phyloP scores from a whole-genome alignment of 305 asterid genomes.

The Solanum hybrid region DNA sequence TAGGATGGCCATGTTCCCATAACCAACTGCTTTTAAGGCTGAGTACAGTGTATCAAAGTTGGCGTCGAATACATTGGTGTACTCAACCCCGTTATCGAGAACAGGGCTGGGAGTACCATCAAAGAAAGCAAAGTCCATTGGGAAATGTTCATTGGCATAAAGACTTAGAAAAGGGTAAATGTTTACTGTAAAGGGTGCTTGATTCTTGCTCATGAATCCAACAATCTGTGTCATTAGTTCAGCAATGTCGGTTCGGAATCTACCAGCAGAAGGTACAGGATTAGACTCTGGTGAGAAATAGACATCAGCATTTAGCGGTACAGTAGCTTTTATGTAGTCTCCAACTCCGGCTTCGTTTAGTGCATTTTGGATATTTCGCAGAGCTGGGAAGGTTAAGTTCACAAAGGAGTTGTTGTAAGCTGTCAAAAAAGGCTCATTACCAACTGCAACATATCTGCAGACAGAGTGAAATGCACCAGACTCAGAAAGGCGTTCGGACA shows the following conservation, averaged over 20 bases:
- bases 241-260: slow-evolving; percentile 56
- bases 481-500: background rate
- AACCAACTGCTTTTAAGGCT: slow-evolving; percentile 51
- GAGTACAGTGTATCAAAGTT: slow-evolving; percentile 83
- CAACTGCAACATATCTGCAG: slow-evolving; percentile 88
- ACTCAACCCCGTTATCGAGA: slow-evolving; percentile 41
- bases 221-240: slow-evolving; percentile 73
- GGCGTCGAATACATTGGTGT: slow-evolving; percentile 88
- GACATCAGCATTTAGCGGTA: slow-evolving; percentile 88
- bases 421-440: slow-evolving; percentile 91
- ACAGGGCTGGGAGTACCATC: slow-evolving; percentile 65
- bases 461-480: background rate
- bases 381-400: slow-evolving; percentile 86
- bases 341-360: slow-evolving; percentile 70
- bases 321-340: slow-evolving; percentile 68
- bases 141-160: slow-evolving; percentile 66
- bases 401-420: slow-evolving; percentile 70
- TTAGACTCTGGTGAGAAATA: slow-evolving; percentile 57
- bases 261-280: slow-evolving; percentile 84
- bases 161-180: slow-evolving; percentile 91
- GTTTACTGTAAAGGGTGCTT: slow-evolving; percentile 84
- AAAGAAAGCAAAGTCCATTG: slow-evolving; percentile 84
- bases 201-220: slow-evolving; percentile 57
- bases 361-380: slow-evolving; percentile 79
- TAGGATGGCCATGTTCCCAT: slow-evolving; percentile 54